Conservation (phyloP, 2,329 filamentous ascomycete genomes). For the Penicillium sp. region DNA sequence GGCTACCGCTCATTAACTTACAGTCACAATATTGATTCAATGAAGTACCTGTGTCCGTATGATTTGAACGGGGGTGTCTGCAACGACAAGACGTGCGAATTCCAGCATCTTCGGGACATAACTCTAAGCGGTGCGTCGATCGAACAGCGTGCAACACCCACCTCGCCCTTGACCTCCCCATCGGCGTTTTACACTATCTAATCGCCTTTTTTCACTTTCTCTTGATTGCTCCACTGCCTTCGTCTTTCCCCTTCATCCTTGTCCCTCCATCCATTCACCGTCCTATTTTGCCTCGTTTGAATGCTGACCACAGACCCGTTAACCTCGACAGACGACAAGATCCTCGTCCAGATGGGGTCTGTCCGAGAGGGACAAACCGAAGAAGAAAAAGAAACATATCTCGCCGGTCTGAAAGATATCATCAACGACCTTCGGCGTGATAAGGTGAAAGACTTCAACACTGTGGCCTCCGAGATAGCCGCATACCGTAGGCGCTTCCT, state of each 20-base stretch:
- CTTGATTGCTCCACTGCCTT: slow-evolving; percentile 9
- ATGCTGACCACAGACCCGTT: slow-evolving; percentile 43
- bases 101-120: slow-evolving; percentile 76
- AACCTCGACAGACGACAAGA: slow-evolving; percentile 49
- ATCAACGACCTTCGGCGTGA: slow-evolving; percentile 49
- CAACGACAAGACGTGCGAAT: slow-evolving; percentile 68
- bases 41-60: slow-evolving; percentile 69
- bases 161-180: slow-evolving; percentile 24
- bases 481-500: slow-evolving; percentile 51
- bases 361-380: slow-evolving; percentile 45
- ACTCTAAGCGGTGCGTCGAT: slow-evolving; percentile 68
- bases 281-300: slow-evolving; percentile 27
- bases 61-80: slow-evolving; percentile 69
- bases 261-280: slow-evolving; percentile 14
- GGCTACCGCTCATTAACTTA: slow-evolving; percentile 89
- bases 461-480: slow-evolving; percentile 49
- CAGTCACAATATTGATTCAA: slow-evolving; percentile 80
- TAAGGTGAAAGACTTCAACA: slow-evolving; percentile 50
- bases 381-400: slow-evolving; percentile 44
- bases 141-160: slow-evolving; percentile 28
- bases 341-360: slow-evolving; percentile 49
- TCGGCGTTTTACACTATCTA: slow-evolving; percentile 11
- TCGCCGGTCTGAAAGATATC: slow-evolving; percentile 46
- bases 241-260: slow-evolving; percentile 3
- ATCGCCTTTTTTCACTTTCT: slow-evolving; percentile 7